Evolutionary conservation across 1,284 basidiomycete genomes (phyloP), one percentile per base, ranked within the genome.

Genomic region (Fistulinella cinereoalba): DNA sequence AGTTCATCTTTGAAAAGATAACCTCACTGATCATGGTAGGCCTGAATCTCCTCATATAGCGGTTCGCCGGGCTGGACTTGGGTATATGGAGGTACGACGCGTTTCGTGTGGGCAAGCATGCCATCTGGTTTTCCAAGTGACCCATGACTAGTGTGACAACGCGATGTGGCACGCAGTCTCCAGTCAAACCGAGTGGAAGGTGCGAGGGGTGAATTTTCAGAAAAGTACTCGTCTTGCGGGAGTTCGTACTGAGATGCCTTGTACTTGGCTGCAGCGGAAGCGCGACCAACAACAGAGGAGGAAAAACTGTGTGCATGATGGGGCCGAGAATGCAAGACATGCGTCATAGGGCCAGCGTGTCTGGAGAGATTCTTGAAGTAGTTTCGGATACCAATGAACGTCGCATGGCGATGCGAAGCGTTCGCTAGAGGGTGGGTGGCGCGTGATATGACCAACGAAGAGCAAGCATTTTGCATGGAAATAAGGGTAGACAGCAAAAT

Each of bases 21-120:
- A 6, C 60, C 72, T 34, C 47, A 78, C 79, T 67, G 69, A 6
- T 72, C 58, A 37, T 69, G 58, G 43, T 81, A 81, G 4, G 59
- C 64, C 46, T 68, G 60, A 22, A 79, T 64, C 53, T 79, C 75
- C 3, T 71, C 64, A 52, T 72, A 68, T 41, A 71, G 74, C 15
- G 56, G 60, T 21, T 75, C 68, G 10, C 66, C 67, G 10, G 60
- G 59, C 11, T 54, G 57, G 4, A 75, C 52, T 23, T 61, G 60
- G 0, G 51, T 48, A 27, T 61, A 64, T 2, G 60, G 59, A 24
- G 76, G 72, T 25, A 58, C 52, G 29, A 70, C 61, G 29, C 76
- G 70, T 50, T 65, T 70, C 42, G 62, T 50, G 49, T 61, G 57
- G 13, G 24, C 46, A 37, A 36, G 46, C n/a, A 39, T 31, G 24